These are phyloP conservation scores for Claviceps arundinis DNA, from an alignment of 2,329 filamentous ascomycete genomes.

Conservation along the genomic window DNA sequence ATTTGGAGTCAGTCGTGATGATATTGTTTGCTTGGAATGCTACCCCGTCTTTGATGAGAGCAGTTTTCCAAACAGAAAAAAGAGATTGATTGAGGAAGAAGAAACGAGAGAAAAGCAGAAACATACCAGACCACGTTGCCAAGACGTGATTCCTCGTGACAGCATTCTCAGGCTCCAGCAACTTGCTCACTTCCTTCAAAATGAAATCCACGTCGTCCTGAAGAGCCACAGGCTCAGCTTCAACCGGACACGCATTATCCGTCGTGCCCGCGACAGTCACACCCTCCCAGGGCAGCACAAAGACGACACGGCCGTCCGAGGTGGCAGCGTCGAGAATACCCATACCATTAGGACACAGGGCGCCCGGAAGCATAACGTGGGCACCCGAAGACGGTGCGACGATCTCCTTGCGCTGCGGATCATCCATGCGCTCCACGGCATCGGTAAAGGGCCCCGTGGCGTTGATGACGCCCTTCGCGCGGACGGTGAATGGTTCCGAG, in stretches of 20 bases:
- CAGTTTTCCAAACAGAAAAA: too few relatives aligned
- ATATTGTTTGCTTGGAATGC: too few relatives aligned
- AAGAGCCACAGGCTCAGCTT: slow-evolving; percentile 55
- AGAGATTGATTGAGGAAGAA: background rate
- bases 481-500: slow-evolving; percentile 51
- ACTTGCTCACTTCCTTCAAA: slow-evolving; percentile 62
- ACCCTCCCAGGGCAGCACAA: slow-evolving; percentile 78
- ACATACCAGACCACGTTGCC: slow-evolving; percentile 64
- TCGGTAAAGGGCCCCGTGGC: slow-evolving; percentile 75
- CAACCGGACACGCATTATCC: slow-evolving; percentile 57
- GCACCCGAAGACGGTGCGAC: slow-evolving; percentile 71
- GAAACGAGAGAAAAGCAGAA: background rate
- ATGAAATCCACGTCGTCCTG: slow-evolving; percentile 76
- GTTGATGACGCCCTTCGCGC: slow-evolving; percentile 71
- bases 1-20: background rate
- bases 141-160: slow-evolving; percentile 64
- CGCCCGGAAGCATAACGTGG: slow-evolving; percentile 70
- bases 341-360: slow-evolving; percentile 68
- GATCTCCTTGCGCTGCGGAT: slow-evolving; percentile 53
- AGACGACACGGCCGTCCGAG: slow-evolving; percentile 76
- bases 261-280: slow-evolving; percentile 78
- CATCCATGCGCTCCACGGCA: slow-evolving; percentile 68
- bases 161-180: slow-evolving; percentile 61
- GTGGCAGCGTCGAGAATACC: slow-evolving; percentile 70
- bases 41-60: too few relatives aligned